A percentile compares a stretch with the other conserved stretches of the same genome.
Conservation (phyloP, 139 green algal genomes). For the Chlamydomonas incerta region DNA sequence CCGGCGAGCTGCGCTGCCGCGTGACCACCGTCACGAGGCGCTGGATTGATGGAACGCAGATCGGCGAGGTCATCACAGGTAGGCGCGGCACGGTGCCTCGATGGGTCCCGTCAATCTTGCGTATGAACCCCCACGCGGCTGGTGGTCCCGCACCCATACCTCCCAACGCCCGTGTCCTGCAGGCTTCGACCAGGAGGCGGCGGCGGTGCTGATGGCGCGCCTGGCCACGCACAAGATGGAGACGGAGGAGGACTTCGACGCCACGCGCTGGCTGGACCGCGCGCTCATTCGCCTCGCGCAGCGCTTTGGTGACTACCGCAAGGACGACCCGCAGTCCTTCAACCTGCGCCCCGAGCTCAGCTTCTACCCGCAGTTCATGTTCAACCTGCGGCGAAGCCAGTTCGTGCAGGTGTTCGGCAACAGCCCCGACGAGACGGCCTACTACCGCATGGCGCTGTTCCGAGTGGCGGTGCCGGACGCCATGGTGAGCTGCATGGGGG, state of each 20-base stretch:
- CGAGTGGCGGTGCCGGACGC: conserved; percentile 86
- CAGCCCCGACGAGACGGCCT: conserved; percentile 97
- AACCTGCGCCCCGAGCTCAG: conserved; percentile 85
- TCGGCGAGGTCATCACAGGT: conserved; percentile 83
- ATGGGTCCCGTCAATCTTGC: not conserved
- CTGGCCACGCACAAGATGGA: conserved; percentile 92
- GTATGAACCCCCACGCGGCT: no score
- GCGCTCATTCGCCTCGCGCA: conserved; percentile 81
- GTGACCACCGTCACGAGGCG: conserved; percentile 93
- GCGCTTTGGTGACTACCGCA: conserved; percentile 70
- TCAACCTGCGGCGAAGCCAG: conserved; percentile 95
- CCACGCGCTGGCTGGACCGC: conserved; percentile 94
- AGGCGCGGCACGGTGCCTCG: no score
- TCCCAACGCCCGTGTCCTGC: no score
- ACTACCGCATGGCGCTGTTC: conserved; percentile 91
- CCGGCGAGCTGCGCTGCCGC: conserved; percentile 81
- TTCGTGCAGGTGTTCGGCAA: conserved; percentile 99
- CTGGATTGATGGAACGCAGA: conserved; percentile 79
- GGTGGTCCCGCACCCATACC: no score
- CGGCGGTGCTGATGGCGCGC: conserved; percentile 90
- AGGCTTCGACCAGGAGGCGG: conserved; percentile 97
- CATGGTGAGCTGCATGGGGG: no score
- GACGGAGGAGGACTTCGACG: conserved; percentile 97
- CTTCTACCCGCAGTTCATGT: conserved; percentile 99
- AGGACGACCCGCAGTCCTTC: conserved; percentile 96